These are phyloP conservation scores for Verticillium isaacii DNA, from an alignment of 2,329 filamentous ascomycete genomes.

Conservation along the genomic window DNA sequence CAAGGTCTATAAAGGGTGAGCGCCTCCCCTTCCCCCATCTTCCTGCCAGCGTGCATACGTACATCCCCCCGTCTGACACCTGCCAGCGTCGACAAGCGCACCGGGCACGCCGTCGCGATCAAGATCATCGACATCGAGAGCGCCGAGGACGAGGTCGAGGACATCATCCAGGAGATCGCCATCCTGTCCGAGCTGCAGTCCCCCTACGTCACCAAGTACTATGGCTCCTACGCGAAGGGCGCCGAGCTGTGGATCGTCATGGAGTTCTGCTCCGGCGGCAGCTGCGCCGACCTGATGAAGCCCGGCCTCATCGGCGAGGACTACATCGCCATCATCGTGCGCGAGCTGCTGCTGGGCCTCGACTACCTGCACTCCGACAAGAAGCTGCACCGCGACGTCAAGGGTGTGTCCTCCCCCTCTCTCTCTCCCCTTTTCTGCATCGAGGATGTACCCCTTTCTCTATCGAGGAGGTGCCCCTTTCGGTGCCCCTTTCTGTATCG, in stretches of 20 bases:
- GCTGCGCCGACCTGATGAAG: constrained; percentile 93
- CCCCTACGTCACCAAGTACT: constrained; percentile 95
- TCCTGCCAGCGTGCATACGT: background rate
- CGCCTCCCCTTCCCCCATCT: background rate
- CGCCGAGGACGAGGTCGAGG: constrained; percentile 97
- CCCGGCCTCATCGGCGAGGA: constrained; percentile 87
- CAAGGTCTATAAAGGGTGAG: constrained; percentile 94
- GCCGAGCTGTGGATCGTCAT: constrained; percentile 99
- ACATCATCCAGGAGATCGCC: constrained; percentile 98
- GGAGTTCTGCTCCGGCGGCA: constrained; percentile 97
- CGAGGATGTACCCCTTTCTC: too few relatives aligned
- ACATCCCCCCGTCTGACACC: constrained; percentile 3
- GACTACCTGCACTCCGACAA: constrained; percentile 94
- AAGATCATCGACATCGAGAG: constrained; percentile 99
- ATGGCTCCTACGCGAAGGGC: constrained; percentile 93
- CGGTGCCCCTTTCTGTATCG: too few relatives aligned
- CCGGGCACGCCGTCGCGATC: constrained; percentile 91
- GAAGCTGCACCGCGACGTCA: constrained; percentile 94
- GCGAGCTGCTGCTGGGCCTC: constrained; percentile 82
- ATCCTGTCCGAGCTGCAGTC: constrained; percentile 95
- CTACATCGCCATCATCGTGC: constrained; percentile 93
- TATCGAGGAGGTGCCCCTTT: too few relatives aligned
- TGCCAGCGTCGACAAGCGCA: constrained; percentile 83
- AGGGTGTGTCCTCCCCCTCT: constrained; percentile 52
- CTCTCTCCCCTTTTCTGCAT: too few relatives aligned